Evolutionary conservation across 2,329 filamentous ascomycete genomes (phyloP), one percentile per base, ranked within the genome.

Genomic region (Exutisphaerella laricina): DNA sequence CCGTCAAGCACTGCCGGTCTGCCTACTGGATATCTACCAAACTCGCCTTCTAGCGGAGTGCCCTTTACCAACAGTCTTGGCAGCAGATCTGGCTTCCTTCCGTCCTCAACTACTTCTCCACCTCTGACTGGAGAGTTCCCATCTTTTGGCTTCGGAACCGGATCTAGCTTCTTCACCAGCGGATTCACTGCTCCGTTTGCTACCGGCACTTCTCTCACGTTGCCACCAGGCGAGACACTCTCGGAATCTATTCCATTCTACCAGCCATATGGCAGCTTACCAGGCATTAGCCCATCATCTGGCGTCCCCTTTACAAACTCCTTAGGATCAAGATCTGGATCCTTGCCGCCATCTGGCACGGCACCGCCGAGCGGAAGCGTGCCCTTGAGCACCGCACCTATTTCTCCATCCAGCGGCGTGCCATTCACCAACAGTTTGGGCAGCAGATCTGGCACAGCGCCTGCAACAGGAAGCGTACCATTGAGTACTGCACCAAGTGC

Each of bases 401-500:
- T 39, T 17, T 21, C 22, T 8, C 14, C 23, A 14, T 43, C 33
- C 13, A 34, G 32, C 25, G 18, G 33, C 25, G 32, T 28, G 5
- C 41, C 35, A 5, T 41, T 46, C 18, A 43, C 45, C 23, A 44
- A 45, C 42, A 21, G 35, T n/a, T n/a, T n/a, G n/a, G n/a, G n/a
- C 30, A 9, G 20, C 30, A 33, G 30, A 18, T 18, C 20, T 18
- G 13, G 7, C 20, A 6, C 30, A 14, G 5, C 23, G 9, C 18
- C 21, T n/a, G n/a, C 22, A 12, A 36, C 43, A 32, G 38, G 38
- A 32, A 33, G 23, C 13, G 28, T 38, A 6, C 41, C 45, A 12
- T 26, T 12, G 23, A 12, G 23, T 12, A 21, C 9, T n/a, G 17
- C 8, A 35, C 33, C 33, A 25, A 36, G 22, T 28, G 28, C 32